Evolutionary conservation across 2,329 filamentous ascomycete genomes (phyloP), one percentile per base, ranked within the genome.

Genomic region (Rhinocladiella mackenziei): DNA sequence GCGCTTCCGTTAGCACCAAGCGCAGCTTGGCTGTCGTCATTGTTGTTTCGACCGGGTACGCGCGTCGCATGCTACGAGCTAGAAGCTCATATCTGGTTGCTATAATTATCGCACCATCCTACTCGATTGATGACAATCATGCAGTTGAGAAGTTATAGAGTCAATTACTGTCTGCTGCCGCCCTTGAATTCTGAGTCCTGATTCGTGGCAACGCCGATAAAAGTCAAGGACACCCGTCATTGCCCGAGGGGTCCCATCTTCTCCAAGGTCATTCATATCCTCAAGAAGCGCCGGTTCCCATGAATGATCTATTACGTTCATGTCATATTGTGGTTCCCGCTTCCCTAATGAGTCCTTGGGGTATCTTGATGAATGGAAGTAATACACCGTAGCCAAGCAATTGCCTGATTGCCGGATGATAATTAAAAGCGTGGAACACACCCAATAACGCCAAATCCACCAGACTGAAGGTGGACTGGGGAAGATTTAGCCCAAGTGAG

Each of bases 191-290:
- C 8, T 26, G 23, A 26, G 23, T 8, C 8, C 23, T 26, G 8
- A 8, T 8, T 26, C 23, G 8, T 26, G 8, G 23, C 23, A 45
- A 34, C 35, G 35, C 41, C 39, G 17, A 25, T 30, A 30, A 23
- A 34, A 35, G 9, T 13, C 19, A 41, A 23, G 39, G 31, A 26
- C 31, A 42, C 33, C 32, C 22, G 19, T 14, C 28, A 20, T 33
- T 14, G 6, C 31, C n/a, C 23, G 6, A 29, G 44, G 34, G 28
- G 39, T 28, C 36, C 25, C 20, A n/a, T n/a, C 36, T 32, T 41
- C 34, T 44, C 50, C 50, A 53, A 50, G 50, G 50, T 41, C 39
- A 96, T 26, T 91, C 91, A 0, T 62, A 66, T n/a, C 89, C 89
- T 53, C 84, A 55, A 51, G 48, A 53, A 56, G 55, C 53, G 52